phyloP scores from a whole-genome alignment of 1,284 basidiomycete genomes.

The Malassezia vespertilionis region DNA sequence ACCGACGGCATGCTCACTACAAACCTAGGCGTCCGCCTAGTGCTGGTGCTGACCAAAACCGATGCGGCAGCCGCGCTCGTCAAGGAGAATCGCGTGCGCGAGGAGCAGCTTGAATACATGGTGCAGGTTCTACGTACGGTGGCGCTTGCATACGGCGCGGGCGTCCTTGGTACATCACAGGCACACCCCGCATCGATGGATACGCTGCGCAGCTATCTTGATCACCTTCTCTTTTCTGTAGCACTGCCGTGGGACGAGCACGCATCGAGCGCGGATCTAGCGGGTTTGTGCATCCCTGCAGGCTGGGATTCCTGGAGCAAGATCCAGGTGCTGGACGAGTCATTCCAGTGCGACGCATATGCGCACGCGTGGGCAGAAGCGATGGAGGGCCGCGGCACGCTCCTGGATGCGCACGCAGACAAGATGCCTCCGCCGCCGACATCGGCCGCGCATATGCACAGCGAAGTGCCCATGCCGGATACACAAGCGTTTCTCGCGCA shows the following conservation, averaged over 20 bases:
- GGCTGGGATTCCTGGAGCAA: slow-evolving; percentile 99
- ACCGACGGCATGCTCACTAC: slow-evolving; percentile 27
- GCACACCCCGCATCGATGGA: slow-evolving; percentile 64
- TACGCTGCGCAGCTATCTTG: slow-evolving; percentile 68
- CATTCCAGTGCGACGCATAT: slow-evolving; percentile 60
- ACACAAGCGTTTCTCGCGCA: slow-evolving; percentile 25
- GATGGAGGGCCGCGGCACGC: background rate
- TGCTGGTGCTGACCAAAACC: slow-evolving; percentile 71
- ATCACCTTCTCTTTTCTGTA: slow-evolving; percentile 73
- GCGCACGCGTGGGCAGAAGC: slow-evolving; percentile 7
- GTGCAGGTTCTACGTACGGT: slow-evolving; percentile 88
- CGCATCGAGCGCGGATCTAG: slow-evolving; percentile 65
- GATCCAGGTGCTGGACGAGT: slow-evolving; percentile 76
- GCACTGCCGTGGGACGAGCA: slow-evolving; percentile 50
- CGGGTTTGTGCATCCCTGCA: slow-evolving; percentile 77
- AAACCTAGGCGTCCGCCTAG: slow-evolving; percentile 67
- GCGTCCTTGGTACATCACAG: slow-evolving; percentile 78
- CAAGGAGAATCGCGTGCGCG: slow-evolving; percentile 52
- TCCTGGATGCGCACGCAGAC: background rate
- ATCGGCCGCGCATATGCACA: slow-evolving; percentile 7
- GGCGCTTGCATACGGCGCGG: slow-evolving; percentile 84
- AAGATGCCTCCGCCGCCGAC: background rate
- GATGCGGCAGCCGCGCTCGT: slow-evolving; percentile 48
- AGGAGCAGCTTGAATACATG: slow-evolving; percentile 85
- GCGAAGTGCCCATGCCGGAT: slow-evolving; percentile 19